These are phyloP conservation scores for Magnusiomyces paraingens DNA, from an alignment of 1,139 yeast species.

Conservation along the genomic window DNA sequence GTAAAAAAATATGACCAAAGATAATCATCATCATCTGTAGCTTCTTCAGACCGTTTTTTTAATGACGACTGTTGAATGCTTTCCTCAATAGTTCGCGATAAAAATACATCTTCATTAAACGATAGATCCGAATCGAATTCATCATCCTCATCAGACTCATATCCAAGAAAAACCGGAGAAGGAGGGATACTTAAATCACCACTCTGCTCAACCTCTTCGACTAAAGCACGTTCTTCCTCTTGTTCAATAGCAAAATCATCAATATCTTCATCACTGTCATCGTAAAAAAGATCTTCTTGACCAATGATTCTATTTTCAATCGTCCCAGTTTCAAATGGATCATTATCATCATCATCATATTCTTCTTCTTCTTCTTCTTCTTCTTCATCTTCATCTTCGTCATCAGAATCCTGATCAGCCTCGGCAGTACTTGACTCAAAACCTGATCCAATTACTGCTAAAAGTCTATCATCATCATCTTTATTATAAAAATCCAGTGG, in stretches of 20 bases:
- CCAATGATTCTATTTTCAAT: conserved; percentile 2
- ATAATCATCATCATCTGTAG: conserved; percentile 35
- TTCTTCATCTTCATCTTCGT: conserved; percentile 14
- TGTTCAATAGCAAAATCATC: conserved; percentile 29
- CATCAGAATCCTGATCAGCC: conserved; percentile 34
- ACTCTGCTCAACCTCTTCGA: conserved; percentile 28
- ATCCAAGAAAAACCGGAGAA: conserved; percentile 20
- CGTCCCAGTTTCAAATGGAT: conserved; percentile 5
- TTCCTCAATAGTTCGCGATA: conserved; percentile 19
- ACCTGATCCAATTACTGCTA: conserved; percentile 24
- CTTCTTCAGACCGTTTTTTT: conserved; percentile 12
- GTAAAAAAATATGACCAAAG: conserved; percentile 39
- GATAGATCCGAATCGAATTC: conserved; percentile 22
- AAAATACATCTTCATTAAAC: conserved; percentile 29
- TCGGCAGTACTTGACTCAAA: conserved; percentile 15
- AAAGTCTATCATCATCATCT: conserved; percentile 24
- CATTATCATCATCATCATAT: neutral
- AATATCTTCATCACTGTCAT: conserved; percentile 22
- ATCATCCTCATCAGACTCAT: conserved; percentile 31
- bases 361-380: conserved; percentile 24
- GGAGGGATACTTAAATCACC: conserved; percentile 23
- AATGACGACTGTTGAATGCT: conserved; percentile 11
- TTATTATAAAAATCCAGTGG: conserved; percentile 20
- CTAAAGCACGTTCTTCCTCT: conserved; percentile 35
- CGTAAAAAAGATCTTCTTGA: conserved; percentile 14